Base-by-base conservation (phyloP, 306 rosid species). In the Senna tora region DNA sequence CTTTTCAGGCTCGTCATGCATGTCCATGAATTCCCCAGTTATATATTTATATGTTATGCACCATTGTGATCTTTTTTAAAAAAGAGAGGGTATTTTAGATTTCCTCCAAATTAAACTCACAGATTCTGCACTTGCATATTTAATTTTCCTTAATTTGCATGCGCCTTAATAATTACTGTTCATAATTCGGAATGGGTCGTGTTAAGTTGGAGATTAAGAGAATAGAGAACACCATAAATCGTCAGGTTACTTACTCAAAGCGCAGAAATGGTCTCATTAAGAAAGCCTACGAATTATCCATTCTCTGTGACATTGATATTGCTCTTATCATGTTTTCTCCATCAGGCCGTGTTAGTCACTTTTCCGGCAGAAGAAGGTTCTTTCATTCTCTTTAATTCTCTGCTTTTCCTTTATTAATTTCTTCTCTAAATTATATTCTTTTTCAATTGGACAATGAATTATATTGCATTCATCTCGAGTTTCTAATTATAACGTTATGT, bases 231-330 rank as follows among this genome's bases (percentile, higher is more conserved):
- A 72, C 47, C 70, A 78, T 90, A 0, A 91, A 91, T 80, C 84
- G 95, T 28, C 97, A 91, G 79, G 97, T 91, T 9, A 91, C 97
- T 25, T 91, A 86, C 73, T 91, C 97, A 3, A 91, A 91, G 15
- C 90, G 97, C 30, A 81, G 95, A 84, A 91, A 91, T 87, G 92
- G 97, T 19, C 90, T 88, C 79, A 91, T 88, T 71, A 91, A 91
- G 79, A 91, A 91, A 81, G 95, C 97, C 6, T 91, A 91, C 2
- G 97, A 91, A 61, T 78, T 91, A 49, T 86, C 97, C 30, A 79
- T 91, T 70, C 85, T 91, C 0, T 91, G 97, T 25, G 97, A 91
- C 79, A 88, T 91, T 74, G 97, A 91, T 66, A 88, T 91, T 71
- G 95, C 97, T 9, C 92, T 91, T 9, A 85, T 91, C 59, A 86